Conservation (phyloP, 805 yeast species). For the Candida caryicola region DNA sequence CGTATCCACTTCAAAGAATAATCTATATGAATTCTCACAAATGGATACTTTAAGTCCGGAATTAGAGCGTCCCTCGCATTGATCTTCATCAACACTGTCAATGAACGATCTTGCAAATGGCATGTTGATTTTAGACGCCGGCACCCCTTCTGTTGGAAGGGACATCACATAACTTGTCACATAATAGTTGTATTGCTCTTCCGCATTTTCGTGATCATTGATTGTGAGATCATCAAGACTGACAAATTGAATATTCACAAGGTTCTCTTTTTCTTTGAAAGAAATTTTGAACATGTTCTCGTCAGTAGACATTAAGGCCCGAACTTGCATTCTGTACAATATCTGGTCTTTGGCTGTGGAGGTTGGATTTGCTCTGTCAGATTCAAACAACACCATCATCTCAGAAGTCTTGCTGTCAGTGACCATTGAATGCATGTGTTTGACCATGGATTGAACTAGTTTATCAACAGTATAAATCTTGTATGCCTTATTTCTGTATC, state of each 20-base stretch:
- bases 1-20: conserved; percentile 77
- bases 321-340: conserved; percentile 81
- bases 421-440: conserved; percentile 83
- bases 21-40: conserved; percentile 71
- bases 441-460: conserved; percentile 67
- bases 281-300: conserved; percentile 92
- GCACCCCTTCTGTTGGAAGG: conserved; percentile 95
- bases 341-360: conserved; percentile 88
- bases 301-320: conserved; percentile 72
- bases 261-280: conserved; percentile 51
- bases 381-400: conserved; percentile 75
- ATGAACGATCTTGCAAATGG: conserved; percentile 71
- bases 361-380: conserved; percentile 60
- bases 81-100: conserved; percentile 54
- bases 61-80: conserved; percentile 59
- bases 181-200: conserved; percentile 89
- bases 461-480: conserved; percentile 91
- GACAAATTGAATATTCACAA: conserved; percentile 73
- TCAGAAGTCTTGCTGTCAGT: conserved; percentile 79
- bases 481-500: conserved; percentile 89
- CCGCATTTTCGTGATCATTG: conserved; percentile 62
- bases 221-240: conserved; percentile 87
- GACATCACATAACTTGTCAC: conserved; percentile 90
- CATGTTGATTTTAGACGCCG: conserved; percentile 67
- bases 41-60: conserved; percentile 77